A percentile compares a stretch with the other conserved stretches of the same genome.
phyloP scores from a whole-genome alignment of 768 basidiomycete species.

The Hysterangium stoloniferum region DNA sequence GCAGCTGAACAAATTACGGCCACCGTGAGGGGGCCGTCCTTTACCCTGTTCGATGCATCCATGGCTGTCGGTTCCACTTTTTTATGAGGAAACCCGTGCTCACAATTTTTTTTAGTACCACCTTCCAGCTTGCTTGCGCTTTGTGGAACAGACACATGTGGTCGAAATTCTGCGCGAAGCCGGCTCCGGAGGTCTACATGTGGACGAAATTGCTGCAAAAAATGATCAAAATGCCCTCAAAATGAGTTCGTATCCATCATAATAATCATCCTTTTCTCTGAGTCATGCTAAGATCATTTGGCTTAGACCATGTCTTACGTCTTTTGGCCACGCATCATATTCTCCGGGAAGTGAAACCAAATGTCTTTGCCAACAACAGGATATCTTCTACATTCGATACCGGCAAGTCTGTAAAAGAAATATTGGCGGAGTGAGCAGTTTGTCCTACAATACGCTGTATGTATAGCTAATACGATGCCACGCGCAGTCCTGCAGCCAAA shows the following conservation, averaged over 20 bases:
- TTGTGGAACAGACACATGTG: constrained; percentile 64
- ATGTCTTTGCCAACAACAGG: constrained; percentile 67
- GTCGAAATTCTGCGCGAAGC: constrained; percentile 64
- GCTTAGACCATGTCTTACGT: constrained; percentile 60
- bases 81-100: neutral
- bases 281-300: neutral
- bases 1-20: constrained; percentile 61
- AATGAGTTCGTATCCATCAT: neutral
- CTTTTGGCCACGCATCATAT: constrained; percentile 76
- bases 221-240: neutral
- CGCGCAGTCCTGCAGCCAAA: constrained; percentile 54
- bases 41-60: constrained; percentile 63
- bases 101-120: constrained; percentile 44
- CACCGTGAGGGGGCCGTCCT: constrained; percentile 60
- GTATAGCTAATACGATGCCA: neutral
- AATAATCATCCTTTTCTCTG: neutral
- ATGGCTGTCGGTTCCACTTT: constrained; percentile 48
- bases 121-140: constrained; percentile 64
- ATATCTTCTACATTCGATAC: constrained; percentile 63
- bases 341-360: constrained; percentile 56
- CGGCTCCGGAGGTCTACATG: constrained; percentile 28
- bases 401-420: constrained; percentile 45
- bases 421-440: constrained; percentile 38
- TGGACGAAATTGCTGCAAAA: neutral
- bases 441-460: neutral